Evolutionary conservation across 2,329 filamentous ascomycete species (phyloP).

Genomic region (Xylaria sp.): DNA sequence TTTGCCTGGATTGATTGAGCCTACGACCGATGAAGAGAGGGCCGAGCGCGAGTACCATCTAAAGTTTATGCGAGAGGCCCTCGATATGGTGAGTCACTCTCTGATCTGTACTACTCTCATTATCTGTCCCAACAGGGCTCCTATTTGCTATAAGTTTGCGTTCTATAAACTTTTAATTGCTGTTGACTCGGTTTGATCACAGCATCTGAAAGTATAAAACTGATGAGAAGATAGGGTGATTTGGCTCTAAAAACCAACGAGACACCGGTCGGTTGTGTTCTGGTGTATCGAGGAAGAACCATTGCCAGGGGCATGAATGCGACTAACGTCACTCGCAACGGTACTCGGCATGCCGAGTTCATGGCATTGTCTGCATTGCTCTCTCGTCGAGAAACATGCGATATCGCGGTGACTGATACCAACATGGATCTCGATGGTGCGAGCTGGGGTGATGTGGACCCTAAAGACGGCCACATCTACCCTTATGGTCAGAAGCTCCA

Average conservation of each 20-base stretch:
- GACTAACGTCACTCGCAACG: slow-evolving; percentile 89
- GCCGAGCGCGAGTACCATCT: slow-evolving; percentile 59
- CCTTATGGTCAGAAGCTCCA: slow-evolving; percentile 71
- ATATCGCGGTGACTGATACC: slow-evolving; percentile 41
- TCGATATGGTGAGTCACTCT: slow-evolving; percentile 75
- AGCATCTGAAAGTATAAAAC: slow-evolving; percentile 28
- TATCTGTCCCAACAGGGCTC: neutral
- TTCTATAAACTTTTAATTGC: neutral
- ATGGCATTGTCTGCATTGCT: slow-evolving; percentile 77
- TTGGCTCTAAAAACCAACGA: slow-evolving; percentile 87
- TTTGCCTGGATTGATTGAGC: slow-evolving; percentile 50
- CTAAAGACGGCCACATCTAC: slow-evolving; percentile 66
- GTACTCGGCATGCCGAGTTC: slow-evolving; percentile 95
- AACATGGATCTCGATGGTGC: slow-evolving; percentile 53
- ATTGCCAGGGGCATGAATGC: slow-evolving; percentile 96
- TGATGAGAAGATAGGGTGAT: slow-evolving; percentile 71
- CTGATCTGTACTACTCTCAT: neutral
- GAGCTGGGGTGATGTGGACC: slow-evolving; percentile 64
- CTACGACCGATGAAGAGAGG: slow-evolving; percentile 51
- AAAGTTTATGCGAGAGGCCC: slow-evolving; percentile 83
- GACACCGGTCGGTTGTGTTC: slow-evolving; percentile 95
- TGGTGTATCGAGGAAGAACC: slow-evolving; percentile 81
- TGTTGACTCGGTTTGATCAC: neutral
- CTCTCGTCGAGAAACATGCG: slow-evolving; percentile 54
- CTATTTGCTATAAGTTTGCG: neutral